Evolutionary conservation across 495 filamentous ascomycete genomes (phyloP), one percentile per base, ranked within the genome.

Genomic region (Aspergillus carlsbadensis): DNA sequence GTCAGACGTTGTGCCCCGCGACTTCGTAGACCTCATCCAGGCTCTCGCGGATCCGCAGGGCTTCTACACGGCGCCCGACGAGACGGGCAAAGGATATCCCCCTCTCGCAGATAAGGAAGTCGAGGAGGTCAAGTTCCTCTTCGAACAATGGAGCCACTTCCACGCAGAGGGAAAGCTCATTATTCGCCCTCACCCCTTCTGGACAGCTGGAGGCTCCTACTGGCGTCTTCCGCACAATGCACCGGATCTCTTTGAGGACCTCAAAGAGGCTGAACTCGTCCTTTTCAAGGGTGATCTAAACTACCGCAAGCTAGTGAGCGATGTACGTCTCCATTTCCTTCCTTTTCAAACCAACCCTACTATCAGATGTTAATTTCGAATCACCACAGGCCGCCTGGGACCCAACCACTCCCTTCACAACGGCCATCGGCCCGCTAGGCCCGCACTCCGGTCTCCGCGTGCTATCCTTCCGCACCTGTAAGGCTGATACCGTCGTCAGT

Each of bases 251-350:
- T 82, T 83, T 49, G 81, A 89, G 6, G 92, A 96, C 62, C 70
- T 98, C n/a, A 83, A 90, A 73, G 73, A 84, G 57, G 87, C 85
- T 57, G 91, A 96, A 68, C 76, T 98, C n/a, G 90, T 96, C 1
- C 82, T 98, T 20, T 96, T 96, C 77, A 98, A 98, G 76, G 94
- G 94, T 7, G 94, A 98, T 73, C 66, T 98, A 61, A 98, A 98
- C 65, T 98, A 98, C 64, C 77, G 94, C 33, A 98, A 98, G 66
- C 66, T 98, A 52, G 88, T 86, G 21, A 90, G 81, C 22, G 95
- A 98, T 73, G 91, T 92, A 75, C 81, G 86, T 74, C 46, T 14
- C 41, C 8, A 24, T 35, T 50, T 47, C n/a, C 37, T 21, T 26
- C 21, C 21, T 14, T 56, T 13, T 5, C 40, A 10, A 41, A n/a